phyloP scores from a whole-genome alignment of 768 basidiomycete species.

The Gymnopilus dilepis region DNA sequence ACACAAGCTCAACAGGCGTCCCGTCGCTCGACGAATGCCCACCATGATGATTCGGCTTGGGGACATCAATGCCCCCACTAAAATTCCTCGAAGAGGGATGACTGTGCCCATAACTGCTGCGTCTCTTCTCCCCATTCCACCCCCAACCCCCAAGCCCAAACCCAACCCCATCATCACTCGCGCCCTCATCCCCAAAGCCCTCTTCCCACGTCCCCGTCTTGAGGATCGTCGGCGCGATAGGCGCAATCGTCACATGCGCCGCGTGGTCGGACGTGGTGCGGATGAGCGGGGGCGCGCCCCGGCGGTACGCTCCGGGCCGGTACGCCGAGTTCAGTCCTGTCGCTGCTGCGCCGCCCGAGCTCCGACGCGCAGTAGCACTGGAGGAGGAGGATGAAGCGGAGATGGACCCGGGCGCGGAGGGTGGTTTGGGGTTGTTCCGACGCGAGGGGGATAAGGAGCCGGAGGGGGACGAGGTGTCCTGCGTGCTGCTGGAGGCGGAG shows the following conservation, averaged over 20 bases:
- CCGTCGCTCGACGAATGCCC: conserved; percentile 38
- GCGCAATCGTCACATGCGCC: conserved; percentile 49
- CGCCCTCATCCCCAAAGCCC: conserved; percentile 52
- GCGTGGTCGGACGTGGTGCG: conserved; percentile 28
- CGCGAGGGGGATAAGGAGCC: conserved; percentile 31
- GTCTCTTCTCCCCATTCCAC: conserved; percentile 6
- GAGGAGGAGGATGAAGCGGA: neutral
- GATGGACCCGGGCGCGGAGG: conserved; percentile 13
- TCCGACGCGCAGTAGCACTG: conserved; percentile 19
- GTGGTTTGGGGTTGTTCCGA: conserved; percentile 22
- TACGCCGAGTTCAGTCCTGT: too few relatives aligned
- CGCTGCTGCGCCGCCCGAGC: too few relatives aligned
- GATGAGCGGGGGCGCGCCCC: conserved; percentile 32
- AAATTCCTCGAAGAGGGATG: too few relatives aligned
- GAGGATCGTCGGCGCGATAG: conserved; percentile 73
- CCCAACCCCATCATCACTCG: conserved; percentile 39
- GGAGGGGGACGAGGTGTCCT: conserved; percentile 24
- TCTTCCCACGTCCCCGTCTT: conserved; percentile 73
- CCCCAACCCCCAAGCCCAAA: conserved; percentile 16
- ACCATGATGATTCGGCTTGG: conserved; percentile 18
- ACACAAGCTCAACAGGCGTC: conserved; percentile 72
- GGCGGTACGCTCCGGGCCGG: conserved; percentile 28
- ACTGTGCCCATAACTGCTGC: conserved; percentile 20
- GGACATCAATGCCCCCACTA: too few relatives aligned
- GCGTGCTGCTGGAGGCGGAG: conserved; percentile 19